Percentiles rank a stretch among this genome's conserved stretches.
Conservation (phyloP, 2,329 filamentous ascomycete genomes). For the Ophiostoma perfectum region DNA sequence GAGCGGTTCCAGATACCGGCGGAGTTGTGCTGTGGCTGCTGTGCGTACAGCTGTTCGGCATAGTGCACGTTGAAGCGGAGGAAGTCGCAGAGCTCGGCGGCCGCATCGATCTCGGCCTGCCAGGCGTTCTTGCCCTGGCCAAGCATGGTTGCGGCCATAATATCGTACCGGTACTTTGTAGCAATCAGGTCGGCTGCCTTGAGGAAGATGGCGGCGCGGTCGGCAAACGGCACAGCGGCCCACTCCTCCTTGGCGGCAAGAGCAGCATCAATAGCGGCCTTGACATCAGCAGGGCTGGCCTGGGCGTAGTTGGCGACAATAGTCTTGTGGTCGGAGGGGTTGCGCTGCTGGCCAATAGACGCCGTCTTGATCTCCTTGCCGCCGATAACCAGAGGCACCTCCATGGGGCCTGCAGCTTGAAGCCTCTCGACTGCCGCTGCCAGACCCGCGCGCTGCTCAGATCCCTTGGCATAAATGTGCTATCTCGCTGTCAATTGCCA, state of each 20-base stretch:
- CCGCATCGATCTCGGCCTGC: slow-evolving; percentile 98
- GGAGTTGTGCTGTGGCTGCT: slow-evolving; percentile 80
- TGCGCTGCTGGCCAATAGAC: slow-evolving; percentile 63
- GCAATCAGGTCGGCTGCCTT: slow-evolving; percentile 90
- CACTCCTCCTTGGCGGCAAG: slow-evolving; percentile 80
- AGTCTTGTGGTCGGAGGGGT: slow-evolving; percentile 74
- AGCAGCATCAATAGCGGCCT: slow-evolving; percentile 73
- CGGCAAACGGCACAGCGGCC: slow-evolving; percentile 81
- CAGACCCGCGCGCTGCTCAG: slow-evolving; percentile 70
- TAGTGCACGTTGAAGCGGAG: slow-evolving; percentile 92
- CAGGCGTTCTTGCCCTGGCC: slow-evolving; percentile 98
- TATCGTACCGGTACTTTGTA: slow-evolving; percentile 90
- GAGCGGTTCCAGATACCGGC: slow-evolving; percentile 86
- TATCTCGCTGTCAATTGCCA: background rate
- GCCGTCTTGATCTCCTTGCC: slow-evolving; percentile 72
- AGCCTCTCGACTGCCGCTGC: slow-evolving; percentile 65
- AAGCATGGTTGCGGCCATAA: slow-evolving; percentile 94
- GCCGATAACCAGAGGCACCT: slow-evolving; percentile 77
- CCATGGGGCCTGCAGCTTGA: slow-evolving; percentile 62
- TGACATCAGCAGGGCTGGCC: slow-evolving; percentile 70
- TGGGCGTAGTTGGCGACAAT: slow-evolving; percentile 79
- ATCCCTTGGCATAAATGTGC: slow-evolving; percentile 86
- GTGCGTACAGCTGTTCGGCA: slow-evolving; percentile 81
- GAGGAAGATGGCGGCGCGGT: slow-evolving; percentile 87
- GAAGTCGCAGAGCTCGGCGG: slow-evolving; percentile 89